A percentile compares a stretch with the other conserved stretches of the same genome.
Evolutionary conservation across 2,329 filamentous ascomycete genomes (phyloP).

Genomic region (Colletotrichum lupini): DNA sequence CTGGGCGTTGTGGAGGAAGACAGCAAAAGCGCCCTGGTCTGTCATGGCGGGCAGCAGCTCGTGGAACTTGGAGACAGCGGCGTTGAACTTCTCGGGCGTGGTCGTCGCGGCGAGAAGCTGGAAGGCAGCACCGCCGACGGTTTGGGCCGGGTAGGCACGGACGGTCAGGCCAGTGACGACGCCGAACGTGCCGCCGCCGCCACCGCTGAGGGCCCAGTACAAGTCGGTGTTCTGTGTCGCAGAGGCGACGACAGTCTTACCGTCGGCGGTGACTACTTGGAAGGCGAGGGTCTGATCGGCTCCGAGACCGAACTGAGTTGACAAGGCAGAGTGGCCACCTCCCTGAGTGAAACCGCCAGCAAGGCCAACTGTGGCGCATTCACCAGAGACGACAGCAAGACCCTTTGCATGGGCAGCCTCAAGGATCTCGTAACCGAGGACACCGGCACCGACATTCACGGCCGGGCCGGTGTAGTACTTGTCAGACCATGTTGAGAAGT

Average conservation of each 20-base stretch:
- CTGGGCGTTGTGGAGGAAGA: conserved; percentile 58
- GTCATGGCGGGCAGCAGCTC: conserved; percentile 56
- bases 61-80: conserved; percentile 56
- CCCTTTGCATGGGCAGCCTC: conserved; percentile 45
- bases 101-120: conserved; percentile 45
- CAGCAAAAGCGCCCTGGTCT: conserved; percentile 59
- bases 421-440: conserved; percentile 59
- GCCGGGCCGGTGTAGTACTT: conserved; percentile 61
- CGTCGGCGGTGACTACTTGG: conserved; percentile 57
- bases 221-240: conserved; percentile 57
- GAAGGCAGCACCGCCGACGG: conserved; percentile 56
- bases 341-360: conserved; percentile 61
- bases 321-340: conserved; percentile 57
- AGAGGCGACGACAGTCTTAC: conserved; percentile 54
- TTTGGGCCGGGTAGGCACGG: conserved; percentile 56
- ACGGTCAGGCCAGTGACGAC: conserved; percentile 62
- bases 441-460: conserved; percentile 64
- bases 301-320: conserved; percentile 55
- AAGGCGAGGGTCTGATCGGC: conserved; percentile 60
- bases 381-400: conserved; percentile 32
- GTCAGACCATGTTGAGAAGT: conserved; percentile 51
- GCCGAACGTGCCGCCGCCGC: conserved; percentile 63
- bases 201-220: conserved; percentile 65
- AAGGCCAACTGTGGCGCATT: conserved; percentile 41
- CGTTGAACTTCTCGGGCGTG: conserved; percentile 56